A percentile compares a stretch with the other conserved stretches of the same genome.
These are phyloP conservation scores for Peronospora destructor DNA, from an alignment of 352 stramenopile genomes.

Conservation along the genomic window DNA sequence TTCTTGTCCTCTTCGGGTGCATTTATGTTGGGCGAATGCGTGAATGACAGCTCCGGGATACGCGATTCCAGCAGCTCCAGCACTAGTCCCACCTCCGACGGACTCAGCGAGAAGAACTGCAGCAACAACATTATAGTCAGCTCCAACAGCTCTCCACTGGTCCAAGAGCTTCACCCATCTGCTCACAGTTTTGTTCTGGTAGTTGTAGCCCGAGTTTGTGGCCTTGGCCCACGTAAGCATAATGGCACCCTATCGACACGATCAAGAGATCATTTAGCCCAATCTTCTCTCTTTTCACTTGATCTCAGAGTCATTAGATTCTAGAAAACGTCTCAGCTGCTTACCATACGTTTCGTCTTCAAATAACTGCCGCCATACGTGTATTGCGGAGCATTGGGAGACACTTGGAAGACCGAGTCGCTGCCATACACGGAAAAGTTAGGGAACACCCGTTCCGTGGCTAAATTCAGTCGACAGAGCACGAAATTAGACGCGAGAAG, in stretches of 20 bases:
- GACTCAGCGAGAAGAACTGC: slow-evolving; percentile 80
- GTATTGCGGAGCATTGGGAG: slow-evolving; percentile 64
- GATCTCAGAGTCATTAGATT: not conserved
- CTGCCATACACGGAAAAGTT: slow-evolving; percentile 70
- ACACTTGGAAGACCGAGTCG: slow-evolving; percentile 69
- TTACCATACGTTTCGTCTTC: slow-evolving; percentile 74
- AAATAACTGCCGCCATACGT: slow-evolving; percentile 55
- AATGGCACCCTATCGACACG: slow-evolving; percentile 49
- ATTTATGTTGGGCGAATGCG: slow-evolving; percentile 79
- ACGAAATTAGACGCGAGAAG: slow-evolving; percentile 8
- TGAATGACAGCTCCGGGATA: slow-evolving; percentile 55
- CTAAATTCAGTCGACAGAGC: slow-evolving; percentile 19
- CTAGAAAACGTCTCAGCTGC: not conserved
- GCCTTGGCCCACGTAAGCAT: slow-evolving; percentile 80
- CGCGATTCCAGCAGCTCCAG: slow-evolving; percentile 70
- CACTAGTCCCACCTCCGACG: slow-evolving; percentile 67
- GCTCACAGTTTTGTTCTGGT: slow-evolving; percentile 73
- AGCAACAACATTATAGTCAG: slow-evolving; percentile 8
- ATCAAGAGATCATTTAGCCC: slow-evolving; percentile 11
- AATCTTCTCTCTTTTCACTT: not conserved
- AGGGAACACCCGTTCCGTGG: slow-evolving; percentile 60
- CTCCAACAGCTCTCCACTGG: not conserved
- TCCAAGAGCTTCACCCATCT: not conserved
- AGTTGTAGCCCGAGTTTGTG: slow-evolving; percentile 65
- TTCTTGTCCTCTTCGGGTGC: slow-evolving; percentile 44